Evolutionary conservation across 768 basidiomycete genomes (phyloP).

Genomic region (Lentinus tigrinus): DNA sequence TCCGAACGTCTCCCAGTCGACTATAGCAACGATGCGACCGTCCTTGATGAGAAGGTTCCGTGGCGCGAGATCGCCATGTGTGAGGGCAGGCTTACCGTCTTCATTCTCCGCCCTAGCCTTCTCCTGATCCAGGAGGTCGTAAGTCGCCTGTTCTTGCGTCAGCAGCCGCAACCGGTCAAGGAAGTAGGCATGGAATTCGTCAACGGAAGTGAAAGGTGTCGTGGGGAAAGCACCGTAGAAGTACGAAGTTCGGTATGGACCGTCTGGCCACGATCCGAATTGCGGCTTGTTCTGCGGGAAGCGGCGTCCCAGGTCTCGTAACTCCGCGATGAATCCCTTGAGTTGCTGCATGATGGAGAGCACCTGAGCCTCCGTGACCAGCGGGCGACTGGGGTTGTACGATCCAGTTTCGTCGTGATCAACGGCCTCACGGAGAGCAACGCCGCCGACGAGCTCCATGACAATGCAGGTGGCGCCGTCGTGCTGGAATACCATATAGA

Average conservation of each 20-base stretch:
- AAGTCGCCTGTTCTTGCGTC: background rate
- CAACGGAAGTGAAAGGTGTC: background rate
- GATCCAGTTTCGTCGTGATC: background rate
- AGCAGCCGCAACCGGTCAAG: background rate
- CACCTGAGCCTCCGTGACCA: background rate
- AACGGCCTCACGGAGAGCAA: background rate
- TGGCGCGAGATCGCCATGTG: conserved; percentile 43
- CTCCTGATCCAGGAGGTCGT: background rate
- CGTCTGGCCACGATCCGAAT: too few species aligned
- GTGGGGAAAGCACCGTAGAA: background rate
- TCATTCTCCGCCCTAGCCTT: background rate
- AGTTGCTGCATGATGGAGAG: background rate
- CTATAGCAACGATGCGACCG: conserved; percentile 28
- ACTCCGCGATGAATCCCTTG: background rate
- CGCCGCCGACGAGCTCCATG: background rate
- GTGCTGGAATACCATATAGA: background rate
- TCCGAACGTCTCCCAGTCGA: conserved; percentile 37
- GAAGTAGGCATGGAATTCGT: background rate
- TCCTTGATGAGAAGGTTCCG: conserved; percentile 41
- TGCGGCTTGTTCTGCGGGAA: background rate
- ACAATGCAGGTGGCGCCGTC: background rate
- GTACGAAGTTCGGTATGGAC: background rate
- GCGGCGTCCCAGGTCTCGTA: background rate
- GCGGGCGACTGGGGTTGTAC: background rate
- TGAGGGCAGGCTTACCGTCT: background rate